Conservation (phyloP, 768 basidiomycete species). For the Pleurotus ostreatus region DNA sequence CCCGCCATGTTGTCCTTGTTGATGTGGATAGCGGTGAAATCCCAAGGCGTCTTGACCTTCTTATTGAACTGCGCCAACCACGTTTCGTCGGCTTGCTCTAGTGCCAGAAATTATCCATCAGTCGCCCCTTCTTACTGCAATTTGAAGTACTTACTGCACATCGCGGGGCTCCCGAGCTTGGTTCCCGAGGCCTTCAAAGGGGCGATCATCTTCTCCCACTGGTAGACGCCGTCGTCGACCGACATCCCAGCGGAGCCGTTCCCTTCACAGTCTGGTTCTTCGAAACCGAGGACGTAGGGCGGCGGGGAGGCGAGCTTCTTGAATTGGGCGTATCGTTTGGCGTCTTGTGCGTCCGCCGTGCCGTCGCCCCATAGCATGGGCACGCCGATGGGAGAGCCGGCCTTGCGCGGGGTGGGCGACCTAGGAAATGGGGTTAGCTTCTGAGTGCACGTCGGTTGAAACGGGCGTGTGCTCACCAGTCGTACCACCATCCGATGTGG, state of each 20-base stretch:
- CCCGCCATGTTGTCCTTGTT: constrained; percentile 44
- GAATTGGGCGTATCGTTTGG: constrained; percentile 32
- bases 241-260: constrained; percentile 41
- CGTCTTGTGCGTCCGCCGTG: constrained; percentile 32
- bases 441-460: too few relatives aligned
- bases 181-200: constrained; percentile 37
- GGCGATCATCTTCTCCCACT: constrained; percentile 38
- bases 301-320: constrained; percentile 29
- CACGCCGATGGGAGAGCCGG: constrained; percentile 35
- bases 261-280: constrained; percentile 45
- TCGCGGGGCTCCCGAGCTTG: constrained; percentile 39
- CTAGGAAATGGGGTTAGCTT: constrained; percentile 15
- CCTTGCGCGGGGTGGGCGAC: constrained; percentile 36
- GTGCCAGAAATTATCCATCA: neutral
- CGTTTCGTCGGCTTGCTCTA: constrained; percentile 45
- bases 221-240: constrained; percentile 33
- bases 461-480: constrained; percentile 29
- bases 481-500: constrained; percentile 49
- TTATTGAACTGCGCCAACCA: constrained; percentile 37
- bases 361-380: constrained; percentile 49
- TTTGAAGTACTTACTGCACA: constrained; percentile 38
- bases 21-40: constrained; percentile 44
- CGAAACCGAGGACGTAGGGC: constrained; percentile 39
- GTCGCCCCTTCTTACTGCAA: neutral
- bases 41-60: constrained; percentile 37